Base-by-base conservation (phyloP, 352 stramenopile species). In the Pythium oligandrum region DNA sequence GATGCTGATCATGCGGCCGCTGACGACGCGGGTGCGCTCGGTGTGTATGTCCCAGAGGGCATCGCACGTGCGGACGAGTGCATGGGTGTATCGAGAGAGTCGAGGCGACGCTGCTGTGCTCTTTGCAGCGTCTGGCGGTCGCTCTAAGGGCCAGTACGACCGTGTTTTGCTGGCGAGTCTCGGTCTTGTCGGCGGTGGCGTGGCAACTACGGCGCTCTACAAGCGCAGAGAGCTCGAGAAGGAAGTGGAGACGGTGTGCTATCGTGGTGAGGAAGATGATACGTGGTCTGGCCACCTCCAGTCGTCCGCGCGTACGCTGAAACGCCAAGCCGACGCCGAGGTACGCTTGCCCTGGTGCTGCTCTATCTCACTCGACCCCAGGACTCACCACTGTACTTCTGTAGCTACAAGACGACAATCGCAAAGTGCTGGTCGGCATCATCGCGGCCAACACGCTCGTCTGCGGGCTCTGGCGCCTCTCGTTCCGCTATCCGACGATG, bases 401-500 rank as follows among this genome's bases (percentile, higher is more conserved):
- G 17, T 48, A 85, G 73, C 66, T 72, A n/a, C 55, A 77, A 45
- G 80, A 90, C 54, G 76, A 76, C 10, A 91, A 88, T 48, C 68
- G 68, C 38, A 85, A 73, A 36, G 68, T 68, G n/a, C 56, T 93
- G n/a, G 67, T 73, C 3, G 59, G 45, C 1, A 44, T 93, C 11
- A 88, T 93, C 51, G 81, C 68, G 10, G 53, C 69, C 30, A 93
- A 93, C 64, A 81, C 77, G 5, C 35, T 75, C 1, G 69, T 91
- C 3, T 90, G 89, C 55, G 80, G 75, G 10, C 55, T 93, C 34
- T 93, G 80, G 83, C 78, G 80, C 4, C 40, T 78, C n/a, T 90
- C 83, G 11, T 74, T 81, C 33, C 52, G 66, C 4, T 59, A 73
- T 36, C 68, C 66, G 4, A 49, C 40, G 40, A 51, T 93, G 43